Evolutionary conservation across 2,329 filamentous ascomycete species (phyloP), one percentile per base, ranked within the genome.

Genomic region (Tolypocladium inflatum): DNA sequence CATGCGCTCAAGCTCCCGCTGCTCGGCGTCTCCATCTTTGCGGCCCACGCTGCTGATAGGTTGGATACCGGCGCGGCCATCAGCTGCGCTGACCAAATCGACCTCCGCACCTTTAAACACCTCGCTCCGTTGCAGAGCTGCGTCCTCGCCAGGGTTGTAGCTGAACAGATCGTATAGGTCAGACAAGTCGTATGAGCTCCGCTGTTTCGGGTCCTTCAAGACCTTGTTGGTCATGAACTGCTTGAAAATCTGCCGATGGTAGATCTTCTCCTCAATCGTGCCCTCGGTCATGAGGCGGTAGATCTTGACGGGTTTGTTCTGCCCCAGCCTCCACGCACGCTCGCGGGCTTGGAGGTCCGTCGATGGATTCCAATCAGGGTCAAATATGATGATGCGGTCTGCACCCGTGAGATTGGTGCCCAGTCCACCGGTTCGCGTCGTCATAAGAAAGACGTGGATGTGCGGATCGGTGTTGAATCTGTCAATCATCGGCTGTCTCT

Each of bases 201-300:
- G 86, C 71, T 97, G 92, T 67, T 96, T 96, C 0, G 94, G 91
- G 66, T 99, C 93, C 65, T 89, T 92, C 55, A 99, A 73, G 8
- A 99, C 92, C 71, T 97, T 97, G 75, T 97, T 96, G 4, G 91
- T 94, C 61, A 99, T 80, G 68, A 97, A 97, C 66, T 97, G 93
- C 73, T 99, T 99, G 79, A 96, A 99, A 55, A 99, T 94, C 68
- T 99, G 94, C 19, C 95, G 88, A 71, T 99, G 93, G 62, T 97
- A 99, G 37, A 99, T 99, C 76, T 99, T 99, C 73, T 99, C 94
- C 69, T 99, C 94, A 30, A 99, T 99, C 0, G 95, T 99, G 1
- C 94, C 94, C 6, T 93, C 91, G 4, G 91, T 96, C 89, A 99
- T 96, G n/a, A 99, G 80, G 41, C 95, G 88, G 70, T 97, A 99